Evolutionary conservation across 2,329 filamentous ascomycete genomes (phyloP).

Genomic region (Penicillium sp.): DNA sequence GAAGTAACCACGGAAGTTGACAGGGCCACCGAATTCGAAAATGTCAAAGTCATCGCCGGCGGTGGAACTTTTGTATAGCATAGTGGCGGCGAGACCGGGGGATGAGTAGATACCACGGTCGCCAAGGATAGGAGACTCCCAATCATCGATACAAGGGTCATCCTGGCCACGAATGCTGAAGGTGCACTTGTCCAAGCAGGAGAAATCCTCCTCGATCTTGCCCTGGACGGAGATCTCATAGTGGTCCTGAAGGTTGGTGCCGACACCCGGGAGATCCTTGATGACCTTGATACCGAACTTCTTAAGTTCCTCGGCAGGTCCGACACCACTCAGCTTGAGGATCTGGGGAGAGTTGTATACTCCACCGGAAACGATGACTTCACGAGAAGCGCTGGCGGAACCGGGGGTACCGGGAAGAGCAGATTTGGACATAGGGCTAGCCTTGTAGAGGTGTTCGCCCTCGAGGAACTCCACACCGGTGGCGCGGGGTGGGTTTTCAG

Average conservation of each 20-base stretch:
- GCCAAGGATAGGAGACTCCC: slow-evolving; percentile 37
- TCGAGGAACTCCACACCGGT: slow-evolving; percentile 50
- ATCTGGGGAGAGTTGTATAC: slow-evolving; percentile 64
- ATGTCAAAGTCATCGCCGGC: slow-evolving; percentile 50
- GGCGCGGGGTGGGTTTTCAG: slow-evolving; percentile 38
- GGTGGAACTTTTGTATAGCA: slow-evolving; percentile 38
- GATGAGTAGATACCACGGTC: slow-evolving; percentile 45
- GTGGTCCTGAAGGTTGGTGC: slow-evolving; percentile 63
- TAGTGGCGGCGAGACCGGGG: slow-evolving; percentile 53
- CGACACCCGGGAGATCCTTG: slow-evolving; percentile 59
- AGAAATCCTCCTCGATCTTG: slow-evolving; percentile 42
- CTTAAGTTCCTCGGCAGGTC: slow-evolving; percentile 52
- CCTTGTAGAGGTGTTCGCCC: slow-evolving; percentile 47
- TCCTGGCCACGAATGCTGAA: slow-evolving; percentile 16
- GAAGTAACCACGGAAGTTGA: slow-evolving; percentile 54
- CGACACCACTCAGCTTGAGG: slow-evolving; percentile 62
- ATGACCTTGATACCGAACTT: slow-evolving; percentile 53
- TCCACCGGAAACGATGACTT: slow-evolving; percentile 50
- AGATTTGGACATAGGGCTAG: slow-evolving; percentile 37
- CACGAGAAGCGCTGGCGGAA: slow-evolving; percentile 40
- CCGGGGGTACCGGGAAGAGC: slow-evolving; percentile 35
- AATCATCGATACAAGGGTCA: slow-evolving; percentile 46
- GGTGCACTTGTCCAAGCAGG: slow-evolving; percentile 33
- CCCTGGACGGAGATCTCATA: slow-evolving; percentile 27
- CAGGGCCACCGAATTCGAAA: slow-evolving; percentile 55